Evolutionary conservation across 371 early-diverging fungal species (phyloP).

Genomic region (Blakeslea trispora): DNA sequence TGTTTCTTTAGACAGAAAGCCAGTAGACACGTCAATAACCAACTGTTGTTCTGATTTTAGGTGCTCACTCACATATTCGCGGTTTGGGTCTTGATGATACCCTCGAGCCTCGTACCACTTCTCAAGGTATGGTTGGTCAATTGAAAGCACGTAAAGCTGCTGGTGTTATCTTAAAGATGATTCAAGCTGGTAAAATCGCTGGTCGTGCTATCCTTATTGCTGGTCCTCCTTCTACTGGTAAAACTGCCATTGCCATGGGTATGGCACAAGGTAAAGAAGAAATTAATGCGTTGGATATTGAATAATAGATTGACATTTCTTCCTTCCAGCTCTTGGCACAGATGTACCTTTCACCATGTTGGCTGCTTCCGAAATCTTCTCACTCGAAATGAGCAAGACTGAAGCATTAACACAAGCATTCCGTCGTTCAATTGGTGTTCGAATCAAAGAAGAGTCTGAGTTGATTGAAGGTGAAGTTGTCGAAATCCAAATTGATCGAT

Average conservation of each 20-base stretch:
- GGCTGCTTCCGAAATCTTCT: conserved; percentile 97
- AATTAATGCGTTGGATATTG: no score
- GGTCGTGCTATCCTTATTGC: conserved; percentile 97
- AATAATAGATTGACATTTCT: not conserved
- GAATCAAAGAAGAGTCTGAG: conserved; percentile 98
- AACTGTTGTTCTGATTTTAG: conserved; percentile 39
- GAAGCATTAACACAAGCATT: conserved; percentile 99
- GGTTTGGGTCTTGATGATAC: conserved; percentile 91
- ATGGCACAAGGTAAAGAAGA: conserved; percentile 81
- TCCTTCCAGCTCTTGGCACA: conserved; percentile 71
- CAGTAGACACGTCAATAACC: not conserved
- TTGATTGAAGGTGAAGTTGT: conserved; percentile 99
- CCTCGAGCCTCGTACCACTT: conserved; percentile 78
- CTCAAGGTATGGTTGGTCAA: conserved; percentile 99
- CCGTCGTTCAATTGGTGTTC: conserved; percentile 94
- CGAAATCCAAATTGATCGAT: conserved; percentile 95
- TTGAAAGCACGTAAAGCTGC: conserved; percentile 94
- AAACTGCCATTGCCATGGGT: conserved; percentile 95
- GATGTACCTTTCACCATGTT: conserved; percentile 97
- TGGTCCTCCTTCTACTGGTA: conserved; percentile 98
- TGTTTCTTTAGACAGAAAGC: conserved; percentile 1
- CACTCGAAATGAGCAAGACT: conserved; percentile 97
- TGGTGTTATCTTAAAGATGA: conserved; percentile 93
- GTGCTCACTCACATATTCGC: conserved; percentile 97
- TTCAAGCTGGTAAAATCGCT: conserved; percentile 95